Evolutionary conservation across 2,329 filamentous ascomycete genomes (phyloP).

Genomic region (Colletotrichum eleusines): DNA sequence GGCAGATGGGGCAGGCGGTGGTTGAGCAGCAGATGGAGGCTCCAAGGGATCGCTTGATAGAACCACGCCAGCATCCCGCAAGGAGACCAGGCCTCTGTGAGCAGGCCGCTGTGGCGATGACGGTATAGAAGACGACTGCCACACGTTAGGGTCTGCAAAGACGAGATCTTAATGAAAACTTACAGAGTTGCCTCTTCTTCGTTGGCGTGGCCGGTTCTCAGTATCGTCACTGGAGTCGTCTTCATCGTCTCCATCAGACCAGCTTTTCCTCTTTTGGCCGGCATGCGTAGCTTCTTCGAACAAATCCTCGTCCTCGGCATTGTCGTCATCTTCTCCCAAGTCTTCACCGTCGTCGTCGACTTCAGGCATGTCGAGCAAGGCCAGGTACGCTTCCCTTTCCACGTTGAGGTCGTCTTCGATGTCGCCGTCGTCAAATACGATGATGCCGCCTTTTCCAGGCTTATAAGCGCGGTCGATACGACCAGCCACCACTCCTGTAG

Average conservation of each 20-base stretch:
- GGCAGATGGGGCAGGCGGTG: slow-evolving; percentile 74
- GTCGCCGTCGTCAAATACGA: slow-evolving; percentile 97
- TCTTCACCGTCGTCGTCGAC: slow-evolving; percentile 80
- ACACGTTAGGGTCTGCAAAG: slow-evolving; percentile 42
- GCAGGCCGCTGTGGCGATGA: slow-evolving; percentile 71
- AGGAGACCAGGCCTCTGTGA: slow-evolving; percentile 70
- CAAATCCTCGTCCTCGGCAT: slow-evolving; percentile 55
- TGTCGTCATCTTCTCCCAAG: slow-evolving; percentile 69
- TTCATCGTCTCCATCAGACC: slow-evolving; percentile 74
- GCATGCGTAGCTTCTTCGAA: slow-evolving; percentile 58
- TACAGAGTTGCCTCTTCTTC: slow-evolving; percentile 90
- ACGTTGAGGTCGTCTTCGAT: slow-evolving; percentile 83
- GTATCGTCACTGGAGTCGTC: slow-evolving; percentile 81
- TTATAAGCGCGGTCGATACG: slow-evolving; percentile 79
- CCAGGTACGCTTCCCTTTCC: slow-evolving; percentile 86
- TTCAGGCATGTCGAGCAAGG: slow-evolving; percentile 91
- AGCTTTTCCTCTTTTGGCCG: slow-evolving; percentile 84
- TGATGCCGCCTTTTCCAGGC: slow-evolving; percentile 85
- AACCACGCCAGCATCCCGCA: slow-evolving; percentile 61
- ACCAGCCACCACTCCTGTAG: slow-evolving; percentile 78
- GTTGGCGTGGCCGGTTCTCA: slow-evolving; percentile 80
- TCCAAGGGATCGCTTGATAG: slow-evolving; percentile 63
- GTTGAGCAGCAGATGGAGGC: slow-evolving; percentile 69
- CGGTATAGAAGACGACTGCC: slow-evolving; percentile 74
- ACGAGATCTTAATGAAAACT: slow-evolving; percentile 45